phyloP scores from a whole-genome alignment of 257 asterid species.

The Capsicum pubescens region DNA sequence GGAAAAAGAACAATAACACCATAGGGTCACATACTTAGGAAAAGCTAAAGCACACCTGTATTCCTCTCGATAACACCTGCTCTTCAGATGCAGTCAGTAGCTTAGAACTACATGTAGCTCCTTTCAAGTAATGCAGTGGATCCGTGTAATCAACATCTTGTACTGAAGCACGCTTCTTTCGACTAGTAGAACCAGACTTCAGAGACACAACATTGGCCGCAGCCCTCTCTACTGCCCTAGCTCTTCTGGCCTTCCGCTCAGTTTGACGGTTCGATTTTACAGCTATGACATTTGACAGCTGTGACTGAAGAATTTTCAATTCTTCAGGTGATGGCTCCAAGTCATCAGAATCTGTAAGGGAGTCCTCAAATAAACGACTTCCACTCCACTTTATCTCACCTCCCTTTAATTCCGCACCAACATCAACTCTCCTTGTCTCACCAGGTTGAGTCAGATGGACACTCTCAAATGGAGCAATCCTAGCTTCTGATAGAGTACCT shows the following conservation, averaged over 20 bases:
- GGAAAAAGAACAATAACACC: conserved; percentile 14
- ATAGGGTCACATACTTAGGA: background rate
- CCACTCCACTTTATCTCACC: conserved; percentile 46
- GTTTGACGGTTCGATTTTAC: conserved; percentile 83
- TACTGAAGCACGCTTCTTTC: conserved; percentile 65
- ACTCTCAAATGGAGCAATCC: conserved; percentile 35
- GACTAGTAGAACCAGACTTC: conserved; percentile 69
- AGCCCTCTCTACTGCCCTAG: conserved; percentile 74
- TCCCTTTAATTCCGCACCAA: conserved; percentile 41
- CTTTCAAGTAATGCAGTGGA: conserved; percentile 84
- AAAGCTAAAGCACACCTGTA: conserved; percentile 71
- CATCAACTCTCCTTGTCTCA: conserved; percentile 39
- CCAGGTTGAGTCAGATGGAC: conserved; percentile 44
- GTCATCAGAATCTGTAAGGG: conserved; percentile 51
- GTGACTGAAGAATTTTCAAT: conserved; percentile 64
- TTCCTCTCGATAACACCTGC: conserved; percentile 75
- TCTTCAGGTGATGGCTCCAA: conserved; percentile 73
- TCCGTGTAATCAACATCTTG: conserved; percentile 82
- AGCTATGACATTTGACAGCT: conserved; percentile 56
- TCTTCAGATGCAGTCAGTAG: conserved; percentile 90
- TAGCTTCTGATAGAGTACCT: conserved; percentile 27
- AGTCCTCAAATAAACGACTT: conserved; percentile 36
- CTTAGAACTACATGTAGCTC: conserved; percentile 66
- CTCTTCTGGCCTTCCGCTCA: conserved; percentile 79
- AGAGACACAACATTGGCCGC: conserved; percentile 70